These are phyloP conservation scores for Avicennia marina DNA, from an alignment of 257 asterid species.

Conservation along the genomic window DNA sequence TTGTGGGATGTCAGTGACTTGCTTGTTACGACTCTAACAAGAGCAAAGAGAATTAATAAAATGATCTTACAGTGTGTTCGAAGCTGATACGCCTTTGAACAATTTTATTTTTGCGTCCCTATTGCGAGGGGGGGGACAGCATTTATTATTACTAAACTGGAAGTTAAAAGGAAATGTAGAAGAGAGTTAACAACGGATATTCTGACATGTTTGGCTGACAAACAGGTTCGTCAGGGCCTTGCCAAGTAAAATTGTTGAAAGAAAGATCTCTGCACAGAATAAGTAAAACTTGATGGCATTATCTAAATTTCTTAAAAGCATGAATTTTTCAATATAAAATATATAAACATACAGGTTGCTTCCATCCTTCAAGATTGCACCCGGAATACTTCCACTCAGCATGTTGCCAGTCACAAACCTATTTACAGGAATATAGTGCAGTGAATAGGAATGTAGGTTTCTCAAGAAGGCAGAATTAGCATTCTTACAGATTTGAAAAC, in stretches of 20 bases:
- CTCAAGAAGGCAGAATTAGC: too few species aligned
- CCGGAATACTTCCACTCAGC: constrained; percentile 70
- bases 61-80: constrained; percentile 46
- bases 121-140: background rate
- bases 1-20: background rate
- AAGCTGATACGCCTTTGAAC: constrained; percentile 63
- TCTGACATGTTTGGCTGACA: constrained; percentile 60
- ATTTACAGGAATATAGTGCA: constrained; percentile 12
- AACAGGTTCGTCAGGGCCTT: constrained; percentile 59
- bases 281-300: constrained; percentile 18
- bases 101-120: constrained; percentile 40
- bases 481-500: too few species aligned
- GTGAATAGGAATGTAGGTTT: background rate
- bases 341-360: constrained; percentile 51
- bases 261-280: constrained; percentile 67
- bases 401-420: constrained; percentile 61
- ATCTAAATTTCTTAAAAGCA: constrained; percentile 6
- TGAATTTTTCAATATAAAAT: background rate
- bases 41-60: constrained; percentile 17
- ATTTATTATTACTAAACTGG: constrained; percentile 4
- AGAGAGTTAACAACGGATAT: constrained; percentile 10
- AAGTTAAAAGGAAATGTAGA: constrained; percentile 6
- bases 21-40: constrained; percentile 1
- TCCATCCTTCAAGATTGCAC: constrained; percentile 56
- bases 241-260: constrained; percentile 79